Evolutionary conservation across 345 rosid genomes (phyloP).

Genomic region (Populus simonii): DNA sequence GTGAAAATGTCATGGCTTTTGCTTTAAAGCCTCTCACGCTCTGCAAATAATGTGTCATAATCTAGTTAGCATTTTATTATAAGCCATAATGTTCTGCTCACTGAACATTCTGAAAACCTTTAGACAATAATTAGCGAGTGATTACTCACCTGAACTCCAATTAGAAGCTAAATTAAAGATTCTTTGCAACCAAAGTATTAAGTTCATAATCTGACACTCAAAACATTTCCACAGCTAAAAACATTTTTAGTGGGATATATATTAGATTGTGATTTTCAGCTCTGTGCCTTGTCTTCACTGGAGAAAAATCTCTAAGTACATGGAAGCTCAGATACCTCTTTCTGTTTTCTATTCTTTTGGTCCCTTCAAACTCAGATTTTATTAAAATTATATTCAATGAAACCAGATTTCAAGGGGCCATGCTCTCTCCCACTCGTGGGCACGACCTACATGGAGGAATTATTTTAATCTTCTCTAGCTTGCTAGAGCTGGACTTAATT

Average conservation of each 20-base stretch:
- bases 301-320: constrained; percentile 14
- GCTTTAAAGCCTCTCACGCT: not conserved
- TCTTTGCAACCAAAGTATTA: not conserved
- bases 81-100: not conserved
- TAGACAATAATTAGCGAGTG: constrained; percentile 15
- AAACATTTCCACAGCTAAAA: not conserved
- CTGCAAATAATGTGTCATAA: not conserved
- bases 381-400: constrained; percentile 6
- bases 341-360: not conserved
- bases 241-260: not conserved
- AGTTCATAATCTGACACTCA: not conserved
- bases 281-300: constrained; percentile 19
- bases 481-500: not conserved
- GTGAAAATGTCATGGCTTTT: not conserved
- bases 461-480: constrained; percentile 9
- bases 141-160: not conserved
- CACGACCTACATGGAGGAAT: constrained; percentile 36
- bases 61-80: not conserved
- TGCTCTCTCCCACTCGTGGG: constrained; percentile 46
- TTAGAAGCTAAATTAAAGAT: not conserved
- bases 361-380: constrained; percentile 25
- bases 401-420: constrained; percentile 46
- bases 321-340: not conserved
- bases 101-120: not conserved
- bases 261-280: constrained; percentile 8